These are phyloP conservation scores for Sphaerostilbella broomeana DNA, from an alignment of 2,329 filamentous ascomycete genomes.

Conservation along the genomic window DNA sequence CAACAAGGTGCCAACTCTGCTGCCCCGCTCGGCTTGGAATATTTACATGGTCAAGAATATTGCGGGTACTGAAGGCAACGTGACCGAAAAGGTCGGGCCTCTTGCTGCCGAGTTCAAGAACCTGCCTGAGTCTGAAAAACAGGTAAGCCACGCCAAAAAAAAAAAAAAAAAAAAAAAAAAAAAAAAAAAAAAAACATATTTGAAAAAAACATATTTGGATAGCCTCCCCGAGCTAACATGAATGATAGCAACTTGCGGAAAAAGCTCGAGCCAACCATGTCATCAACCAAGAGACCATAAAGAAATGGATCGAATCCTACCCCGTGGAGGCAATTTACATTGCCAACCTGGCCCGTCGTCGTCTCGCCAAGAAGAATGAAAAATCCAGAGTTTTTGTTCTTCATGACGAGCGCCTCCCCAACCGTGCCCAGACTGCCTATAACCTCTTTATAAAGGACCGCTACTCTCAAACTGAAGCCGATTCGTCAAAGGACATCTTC, in stretches of 20 bases:
- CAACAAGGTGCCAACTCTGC: conserved; percentile 29
- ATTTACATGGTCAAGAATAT: conserved; percentile 33
- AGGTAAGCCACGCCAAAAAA: conserved; percentile 35
- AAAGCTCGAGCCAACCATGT: conserved; percentile 40
- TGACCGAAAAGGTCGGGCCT: conserved; percentile 20
- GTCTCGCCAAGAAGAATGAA: conserved; percentile 32
- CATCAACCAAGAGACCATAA: conserved; percentile 33
- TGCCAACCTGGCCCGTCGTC: conserved; percentile 43
- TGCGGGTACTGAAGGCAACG: conserved; percentile 4
- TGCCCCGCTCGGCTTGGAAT: conserved; percentile 30
- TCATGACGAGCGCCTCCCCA: conserved; percentile 43
- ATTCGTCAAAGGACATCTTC: conserved; percentile 17
- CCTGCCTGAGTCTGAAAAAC: conserved; percentile 33
- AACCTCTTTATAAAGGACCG: conserved; percentile 33
- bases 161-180: too few relatives aligned
- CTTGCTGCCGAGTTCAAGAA: conserved; percentile 31
- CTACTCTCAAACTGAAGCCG: conserved; percentile 25
- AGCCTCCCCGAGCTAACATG: too few relatives aligned
- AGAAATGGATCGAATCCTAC: conserved; percentile 43
- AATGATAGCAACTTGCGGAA: too few relatives aligned
- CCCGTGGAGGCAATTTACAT: conserved; percentile 32
- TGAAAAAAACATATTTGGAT: too few relatives aligned
- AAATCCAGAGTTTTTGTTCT: conserved; percentile 26
- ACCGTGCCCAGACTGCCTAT: conserved; percentile 28
- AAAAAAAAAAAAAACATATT: too few relatives aligned